phyloP scores from a whole-genome alignment of 371 early-diverging fungal species.

The Apophysomyces trapeziformis region DNA sequence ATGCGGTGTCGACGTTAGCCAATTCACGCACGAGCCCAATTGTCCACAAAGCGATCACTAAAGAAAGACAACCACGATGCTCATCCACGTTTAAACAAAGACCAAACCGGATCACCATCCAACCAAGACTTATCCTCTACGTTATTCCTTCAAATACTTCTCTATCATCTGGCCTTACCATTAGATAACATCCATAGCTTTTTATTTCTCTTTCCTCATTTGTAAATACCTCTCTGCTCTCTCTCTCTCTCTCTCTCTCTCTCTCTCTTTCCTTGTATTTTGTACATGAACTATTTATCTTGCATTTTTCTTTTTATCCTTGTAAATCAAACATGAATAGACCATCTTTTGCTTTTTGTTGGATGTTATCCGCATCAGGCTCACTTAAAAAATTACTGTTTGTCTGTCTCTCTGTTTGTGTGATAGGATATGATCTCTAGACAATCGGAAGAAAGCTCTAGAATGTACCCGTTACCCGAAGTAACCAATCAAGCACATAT shows the following conservation, averaged over 20 bases:
- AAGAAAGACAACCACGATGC: background rate
- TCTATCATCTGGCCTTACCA: no score
- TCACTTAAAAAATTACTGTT: no score
- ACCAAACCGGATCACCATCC: background rate
- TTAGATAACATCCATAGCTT: constrained; percentile 2
- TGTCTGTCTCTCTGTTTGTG: background rate
- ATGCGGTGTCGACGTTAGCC: constrained; percentile 24
- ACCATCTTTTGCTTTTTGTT: background rate
- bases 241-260: background rate
- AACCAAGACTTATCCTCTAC: background rate
- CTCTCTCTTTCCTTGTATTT: background rate
- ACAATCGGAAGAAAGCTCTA: no score
- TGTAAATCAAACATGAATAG: background rate
- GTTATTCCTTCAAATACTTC: background rate
- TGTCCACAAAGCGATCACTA: constrained; percentile 13
- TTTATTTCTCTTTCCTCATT: background rate
- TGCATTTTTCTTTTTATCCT: background rate
- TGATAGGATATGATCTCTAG: background rate
- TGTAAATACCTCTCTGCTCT: background rate
- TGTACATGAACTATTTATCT: background rate
- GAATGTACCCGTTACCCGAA: no score
- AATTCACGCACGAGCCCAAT: constrained; percentile 23
- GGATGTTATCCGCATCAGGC: background rate
- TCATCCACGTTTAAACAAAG: background rate
- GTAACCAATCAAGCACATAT: no score